These are phyloP conservation scores for Fusarium verrucosum DNA, from an alignment of 2,329 filamentous ascomycete genomes.

Conservation along the genomic window DNA sequence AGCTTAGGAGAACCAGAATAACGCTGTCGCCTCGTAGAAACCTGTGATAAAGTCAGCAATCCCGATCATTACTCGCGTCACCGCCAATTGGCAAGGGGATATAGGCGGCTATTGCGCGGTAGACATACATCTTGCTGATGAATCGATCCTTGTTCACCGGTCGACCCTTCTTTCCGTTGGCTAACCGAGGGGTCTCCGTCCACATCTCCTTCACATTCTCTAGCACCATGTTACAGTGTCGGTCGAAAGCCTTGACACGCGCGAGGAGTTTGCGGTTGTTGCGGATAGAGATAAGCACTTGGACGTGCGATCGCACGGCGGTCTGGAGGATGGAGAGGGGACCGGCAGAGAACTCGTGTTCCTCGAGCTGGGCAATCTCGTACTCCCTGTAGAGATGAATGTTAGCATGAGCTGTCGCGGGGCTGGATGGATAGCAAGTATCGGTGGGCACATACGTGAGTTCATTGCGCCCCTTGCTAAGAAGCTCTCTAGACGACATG, in stretches of 20 bases:
- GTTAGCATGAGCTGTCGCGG: slow-evolving; percentile 32
- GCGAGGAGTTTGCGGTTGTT: slow-evolving; percentile 99
- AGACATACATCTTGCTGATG: slow-evolving; percentile 93
- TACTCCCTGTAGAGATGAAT: slow-evolving; percentile 73
- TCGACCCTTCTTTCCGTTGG: slow-evolving; percentile 86
- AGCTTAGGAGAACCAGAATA: slow-evolving; percentile 86
- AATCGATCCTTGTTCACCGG: slow-evolving; percentile 98
- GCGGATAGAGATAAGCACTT: slow-evolving; percentile 96
- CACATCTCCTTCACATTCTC: slow-evolving; percentile 98
- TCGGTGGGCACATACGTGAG: slow-evolving; percentile 74
- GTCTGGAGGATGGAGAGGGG: slow-evolving; percentile 92
- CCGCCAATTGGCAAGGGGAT: slow-evolving; percentile 13
- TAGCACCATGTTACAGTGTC: slow-evolving; percentile 98
- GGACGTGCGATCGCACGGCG: slow-evolving; percentile 90
- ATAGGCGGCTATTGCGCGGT: not conserved
- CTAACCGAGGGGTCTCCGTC: slow-evolving; percentile 88
- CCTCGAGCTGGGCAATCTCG: slow-evolving; percentile 78
- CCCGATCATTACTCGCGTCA: not conserved
- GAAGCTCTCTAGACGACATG: slow-evolving; percentile 72
- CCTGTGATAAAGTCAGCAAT: slow-evolving; percentile 57
- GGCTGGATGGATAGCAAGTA: slow-evolving; percentile 17
- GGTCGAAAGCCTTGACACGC: slow-evolving; percentile 97
- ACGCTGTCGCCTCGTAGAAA: slow-evolving; percentile 89
- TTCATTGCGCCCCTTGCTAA: slow-evolving; percentile 87
- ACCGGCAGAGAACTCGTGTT: slow-evolving; percentile 65